Conservation (phyloP, 306 rosid species). For the Albizia julibrissin region DNA sequence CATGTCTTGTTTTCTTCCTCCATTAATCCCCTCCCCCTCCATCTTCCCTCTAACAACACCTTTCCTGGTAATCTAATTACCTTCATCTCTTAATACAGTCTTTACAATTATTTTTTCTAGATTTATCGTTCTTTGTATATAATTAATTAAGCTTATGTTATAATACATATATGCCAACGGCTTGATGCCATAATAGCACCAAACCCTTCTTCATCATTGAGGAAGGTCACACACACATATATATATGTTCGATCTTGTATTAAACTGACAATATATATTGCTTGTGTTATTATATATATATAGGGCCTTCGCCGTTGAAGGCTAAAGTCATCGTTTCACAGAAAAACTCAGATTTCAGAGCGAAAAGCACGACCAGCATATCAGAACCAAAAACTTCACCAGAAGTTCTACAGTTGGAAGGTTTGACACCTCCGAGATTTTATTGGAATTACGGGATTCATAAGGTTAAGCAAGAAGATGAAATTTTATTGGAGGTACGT, state of each 20-base stretch:
- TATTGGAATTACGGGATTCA: neutral
- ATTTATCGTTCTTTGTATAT: neutral
- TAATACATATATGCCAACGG: neutral
- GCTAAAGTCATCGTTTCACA: neutral
- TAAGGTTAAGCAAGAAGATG: neutral
- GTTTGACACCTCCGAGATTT: neutral
- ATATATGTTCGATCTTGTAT: neutral
- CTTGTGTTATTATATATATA: neutral
- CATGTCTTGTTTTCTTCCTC: neutral
- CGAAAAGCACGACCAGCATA: neutral
- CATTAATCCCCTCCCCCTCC: neutral
- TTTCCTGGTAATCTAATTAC: neutral
- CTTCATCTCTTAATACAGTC: neutral
- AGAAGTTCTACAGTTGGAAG: neutral
- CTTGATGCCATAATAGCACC: neutral
- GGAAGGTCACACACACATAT: no score
- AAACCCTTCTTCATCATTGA: no score
- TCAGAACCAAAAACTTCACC: neutral
- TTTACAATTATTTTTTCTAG: neutral
- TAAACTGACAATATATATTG: neutral
- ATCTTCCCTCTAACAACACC: neutral
- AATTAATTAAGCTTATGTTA: neutral
- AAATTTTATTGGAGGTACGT: neutral
- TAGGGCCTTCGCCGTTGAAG: neutral
- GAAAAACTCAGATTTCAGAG: neutral